Conservation (phyloP, 495 filamentous ascomycete genomes). For the Aspergillus ostianus region DNA sequence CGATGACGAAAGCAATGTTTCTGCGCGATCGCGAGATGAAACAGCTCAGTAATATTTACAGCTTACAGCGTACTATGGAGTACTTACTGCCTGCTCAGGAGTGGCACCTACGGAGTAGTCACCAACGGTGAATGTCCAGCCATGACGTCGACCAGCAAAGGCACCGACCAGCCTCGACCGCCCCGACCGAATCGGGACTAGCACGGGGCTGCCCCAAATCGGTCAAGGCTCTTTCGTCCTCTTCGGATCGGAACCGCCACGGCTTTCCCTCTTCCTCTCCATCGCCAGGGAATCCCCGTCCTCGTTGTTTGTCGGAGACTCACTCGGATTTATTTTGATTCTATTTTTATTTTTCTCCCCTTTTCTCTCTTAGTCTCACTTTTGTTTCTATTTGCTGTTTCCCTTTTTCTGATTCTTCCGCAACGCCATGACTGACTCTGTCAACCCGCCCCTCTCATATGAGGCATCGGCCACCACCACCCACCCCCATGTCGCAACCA, state of each 20-base stretch:
- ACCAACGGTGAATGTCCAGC: neutral
- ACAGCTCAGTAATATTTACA: neutral
- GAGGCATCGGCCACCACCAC: conserved; percentile 71
- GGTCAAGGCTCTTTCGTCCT: conserved; percentile 1
- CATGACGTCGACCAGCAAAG: conserved; percentile 15
- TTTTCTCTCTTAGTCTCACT: neutral
- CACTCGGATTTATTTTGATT: neutral
- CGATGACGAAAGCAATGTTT: conserved; percentile 22
- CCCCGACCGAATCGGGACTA: conserved; percentile 8
- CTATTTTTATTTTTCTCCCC: neutral
- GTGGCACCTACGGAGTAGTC: neutral
- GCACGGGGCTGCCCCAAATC: conserved; percentile 1
- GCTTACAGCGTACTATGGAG: too few relatives aligned
- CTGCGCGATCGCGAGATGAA: neutral
- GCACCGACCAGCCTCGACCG: conserved; percentile 7
- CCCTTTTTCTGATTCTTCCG: neutral
- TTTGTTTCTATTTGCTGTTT: neutral
- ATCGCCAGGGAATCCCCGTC: conserved; percentile 2
- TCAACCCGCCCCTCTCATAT: conserved; percentile 64
- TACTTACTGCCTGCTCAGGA: too few relatives aligned
- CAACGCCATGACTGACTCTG: conserved; percentile 42
- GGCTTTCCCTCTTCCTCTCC: conserved; percentile 11
- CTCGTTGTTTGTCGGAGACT: neutral
- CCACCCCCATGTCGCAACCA: conserved; percentile 63
- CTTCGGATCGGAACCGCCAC: conserved; percentile 6